Evolutionary conservation across 225 moss, liverwort and hornwort species (phyloP).

Genomic region (Rhytidiadelphus loreus): DNA sequence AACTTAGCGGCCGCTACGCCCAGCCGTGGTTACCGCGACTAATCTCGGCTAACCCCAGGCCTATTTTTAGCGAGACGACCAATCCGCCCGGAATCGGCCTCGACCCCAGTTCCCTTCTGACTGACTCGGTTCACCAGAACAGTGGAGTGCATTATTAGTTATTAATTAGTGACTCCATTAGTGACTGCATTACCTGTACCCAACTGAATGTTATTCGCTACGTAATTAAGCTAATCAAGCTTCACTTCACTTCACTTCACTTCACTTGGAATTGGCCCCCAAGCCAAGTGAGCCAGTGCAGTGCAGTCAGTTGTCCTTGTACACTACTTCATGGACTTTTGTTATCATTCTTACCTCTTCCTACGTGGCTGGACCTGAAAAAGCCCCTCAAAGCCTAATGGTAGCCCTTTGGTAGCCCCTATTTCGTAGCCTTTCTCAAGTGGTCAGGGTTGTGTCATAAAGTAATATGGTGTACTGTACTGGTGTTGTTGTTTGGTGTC

Average conservation of each 20-base stretch:
- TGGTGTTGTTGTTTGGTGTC: constrained; percentile 7
- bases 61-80: neutral
- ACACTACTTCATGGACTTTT: neutral
- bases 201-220: too few species aligned
- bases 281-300: neutral
- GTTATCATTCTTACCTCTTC: neutral
- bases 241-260: too few species aligned
- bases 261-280: neutral
- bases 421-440: neutral
- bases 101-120: too few species aligned
- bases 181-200: neutral
- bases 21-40: neutral
- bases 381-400: neutral
- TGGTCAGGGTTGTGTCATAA: neutral
- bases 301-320: neutral
- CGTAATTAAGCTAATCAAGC: too few species aligned
- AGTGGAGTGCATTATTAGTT: neutral
- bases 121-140: neutral
- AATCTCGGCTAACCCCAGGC: neutral
- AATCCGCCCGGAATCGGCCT: neutral
- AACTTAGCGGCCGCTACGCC: neutral
- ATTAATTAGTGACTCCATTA: neutral
- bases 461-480: neutral
- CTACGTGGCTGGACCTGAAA: neutral
- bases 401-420: neutral